These are phyloP conservation scores for Fusarium neocosmosporiellum DNA, from an alignment of 2,329 filamentous ascomycete species.

Conservation along the genomic window DNA sequence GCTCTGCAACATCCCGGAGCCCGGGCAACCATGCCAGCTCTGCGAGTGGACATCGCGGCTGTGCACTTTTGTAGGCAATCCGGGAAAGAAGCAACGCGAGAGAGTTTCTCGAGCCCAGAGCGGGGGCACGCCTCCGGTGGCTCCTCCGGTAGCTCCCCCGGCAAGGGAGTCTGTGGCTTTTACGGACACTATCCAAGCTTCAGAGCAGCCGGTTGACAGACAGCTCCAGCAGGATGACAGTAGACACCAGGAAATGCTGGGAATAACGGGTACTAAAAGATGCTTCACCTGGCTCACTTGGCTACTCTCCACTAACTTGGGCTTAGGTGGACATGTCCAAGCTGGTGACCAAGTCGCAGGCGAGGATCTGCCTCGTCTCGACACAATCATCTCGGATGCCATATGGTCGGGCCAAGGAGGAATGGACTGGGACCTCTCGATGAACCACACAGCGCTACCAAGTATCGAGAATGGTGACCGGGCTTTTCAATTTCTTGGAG, in stretches of 20 bases:
- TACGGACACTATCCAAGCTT: not conserved
- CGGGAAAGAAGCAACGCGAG: constrained; percentile 18
- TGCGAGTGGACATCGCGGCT: constrained; percentile 37
- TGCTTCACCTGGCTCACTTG: not conserved
- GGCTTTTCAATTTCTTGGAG: not conserved
- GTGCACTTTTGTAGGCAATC: constrained; percentile 39
- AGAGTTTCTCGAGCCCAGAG: not conserved
- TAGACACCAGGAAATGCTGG: not conserved
- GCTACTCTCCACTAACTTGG: not conserved
- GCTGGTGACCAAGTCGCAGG: not conserved
- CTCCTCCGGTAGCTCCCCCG: not conserved
- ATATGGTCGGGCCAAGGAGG: not conserved
- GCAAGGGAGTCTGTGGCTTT: not conserved
- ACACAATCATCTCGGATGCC: not conserved
- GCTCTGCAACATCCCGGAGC: constrained; percentile 43
- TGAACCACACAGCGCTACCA: not conserved
- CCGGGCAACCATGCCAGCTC: constrained; percentile 39
- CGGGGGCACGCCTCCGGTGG: not conserved
- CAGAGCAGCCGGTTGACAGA: not conserved
- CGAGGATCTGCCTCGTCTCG: not conserved
- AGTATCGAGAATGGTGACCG: not conserved
- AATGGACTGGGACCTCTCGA: not conserved
- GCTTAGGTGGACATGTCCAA: not conserved
- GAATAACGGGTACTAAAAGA: not conserved
- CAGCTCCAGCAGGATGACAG: too few species aligned